Conservation (phyloP, 306 rosid genomes). For the Ziziphus jujuba region DNA sequence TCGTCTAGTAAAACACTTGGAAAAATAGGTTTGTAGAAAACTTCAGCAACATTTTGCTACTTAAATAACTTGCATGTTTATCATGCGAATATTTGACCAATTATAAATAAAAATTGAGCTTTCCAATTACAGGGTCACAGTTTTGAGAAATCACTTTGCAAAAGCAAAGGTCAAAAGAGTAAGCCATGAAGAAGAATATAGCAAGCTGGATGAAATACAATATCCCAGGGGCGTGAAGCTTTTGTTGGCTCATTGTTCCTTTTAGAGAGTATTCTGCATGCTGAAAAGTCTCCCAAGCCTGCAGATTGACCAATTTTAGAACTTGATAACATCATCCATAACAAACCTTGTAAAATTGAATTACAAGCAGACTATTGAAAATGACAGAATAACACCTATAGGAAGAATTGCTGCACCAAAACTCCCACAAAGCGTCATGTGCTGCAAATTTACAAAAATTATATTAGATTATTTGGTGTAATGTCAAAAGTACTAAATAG, state of each 20-base stretch:
- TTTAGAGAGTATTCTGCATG: conserved; percentile 68
- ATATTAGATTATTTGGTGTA: neutral
- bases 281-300: conserved; percentile 79
- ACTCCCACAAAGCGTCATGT: conserved; percentile 86
- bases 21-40: too few species aligned
- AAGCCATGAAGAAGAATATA: conserved; percentile 4
- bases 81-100: too few species aligned
- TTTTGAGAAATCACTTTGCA: neutral
- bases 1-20: too few species aligned
- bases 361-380: neutral
- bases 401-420: conserved; percentile 75
- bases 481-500: too few species aligned
- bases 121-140: too few species aligned
- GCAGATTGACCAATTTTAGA: conserved; percentile 15
- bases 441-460: conserved; percentile 32
- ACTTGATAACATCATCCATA: neutral
- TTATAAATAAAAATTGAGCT: too few species aligned
- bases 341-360: neutral
- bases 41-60: too few species aligned
- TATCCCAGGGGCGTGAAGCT: conserved; percentile 93
- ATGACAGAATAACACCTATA: conserved; percentile 40
- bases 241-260: conserved; percentile 72
- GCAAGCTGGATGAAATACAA: conserved; percentile 38
- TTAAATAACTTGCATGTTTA: too few species aligned
- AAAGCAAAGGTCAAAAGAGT: neutral